phyloP scores from a whole-genome alignment of 2,329 filamentous ascomycete genomes.

The Plectosphaerella plurivora region DNA sequence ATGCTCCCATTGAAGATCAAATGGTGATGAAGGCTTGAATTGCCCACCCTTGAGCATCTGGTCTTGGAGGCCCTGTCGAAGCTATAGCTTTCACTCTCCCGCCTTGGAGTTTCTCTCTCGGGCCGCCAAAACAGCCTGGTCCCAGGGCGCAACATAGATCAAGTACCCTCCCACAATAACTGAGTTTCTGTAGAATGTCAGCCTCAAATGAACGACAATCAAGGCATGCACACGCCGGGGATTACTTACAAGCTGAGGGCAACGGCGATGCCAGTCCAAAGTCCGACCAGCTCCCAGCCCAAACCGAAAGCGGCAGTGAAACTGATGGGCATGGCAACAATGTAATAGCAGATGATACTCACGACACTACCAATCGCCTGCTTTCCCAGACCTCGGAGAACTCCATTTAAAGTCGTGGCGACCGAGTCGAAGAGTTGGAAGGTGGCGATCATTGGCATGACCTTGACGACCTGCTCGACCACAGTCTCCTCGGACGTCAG shows the following conservation, averaged over 20 bases:
- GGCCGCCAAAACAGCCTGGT: not conserved
- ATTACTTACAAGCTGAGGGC: slow-evolving; percentile 42
- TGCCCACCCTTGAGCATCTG: not conserved
- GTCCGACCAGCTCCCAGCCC: slow-evolving; percentile 59
- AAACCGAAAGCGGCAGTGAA: slow-evolving; percentile 63
- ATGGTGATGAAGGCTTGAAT: not conserved
- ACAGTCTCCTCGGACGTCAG: slow-evolving; percentile 56
- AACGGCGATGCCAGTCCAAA: slow-evolving; percentile 63
- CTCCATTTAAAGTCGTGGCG: slow-evolving; percentile 62
- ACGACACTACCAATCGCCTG: slow-evolving; percentile 70
- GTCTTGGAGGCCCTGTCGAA: not conserved
- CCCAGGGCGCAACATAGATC: not conserved
- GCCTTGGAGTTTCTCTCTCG: not conserved
- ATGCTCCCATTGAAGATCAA: not conserved
- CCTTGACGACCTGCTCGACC: slow-evolving; percentile 46
- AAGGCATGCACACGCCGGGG: not conserved
- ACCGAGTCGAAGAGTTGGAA: slow-evolving; percentile 71
- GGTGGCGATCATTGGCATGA: slow-evolving; percentile 63
- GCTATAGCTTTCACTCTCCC: not conserved
- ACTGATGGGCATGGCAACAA: slow-evolving; percentile 65
- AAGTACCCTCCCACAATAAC: not conserved
- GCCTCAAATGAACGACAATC: not conserved
- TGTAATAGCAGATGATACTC: slow-evolving; percentile 68
- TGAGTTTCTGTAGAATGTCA: not conserved
- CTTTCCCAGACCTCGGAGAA: slow-evolving; percentile 64